These are phyloP conservation scores for Fraxinus albicans DNA, from an alignment of 305 asterid genomes.

Conservation along the genomic window DNA sequence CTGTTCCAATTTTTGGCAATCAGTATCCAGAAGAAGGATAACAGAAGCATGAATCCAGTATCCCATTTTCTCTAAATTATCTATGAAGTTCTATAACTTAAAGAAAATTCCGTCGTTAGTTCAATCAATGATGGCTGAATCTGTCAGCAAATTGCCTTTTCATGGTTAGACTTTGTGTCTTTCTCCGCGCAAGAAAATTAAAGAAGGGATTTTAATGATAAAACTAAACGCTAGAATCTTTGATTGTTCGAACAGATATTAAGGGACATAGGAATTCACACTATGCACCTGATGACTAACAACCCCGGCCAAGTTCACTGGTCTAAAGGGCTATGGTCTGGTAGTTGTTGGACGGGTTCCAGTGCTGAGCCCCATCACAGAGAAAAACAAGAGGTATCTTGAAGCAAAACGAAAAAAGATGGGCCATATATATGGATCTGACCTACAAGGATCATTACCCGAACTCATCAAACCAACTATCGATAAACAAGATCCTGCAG, in stretches of 20 bases:
- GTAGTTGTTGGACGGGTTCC: constrained; percentile 84
- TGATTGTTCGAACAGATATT: constrained; percentile 49
- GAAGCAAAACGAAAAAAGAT: constrained; percentile 76
- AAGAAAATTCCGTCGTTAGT: no score
- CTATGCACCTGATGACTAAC: constrained; percentile 88
- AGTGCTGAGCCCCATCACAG: constrained; percentile 73
- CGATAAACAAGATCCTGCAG: constrained; percentile 29
- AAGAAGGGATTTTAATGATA: neutral
- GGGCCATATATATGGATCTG: constrained; percentile 82
- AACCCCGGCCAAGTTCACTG: constrained; percentile 68
- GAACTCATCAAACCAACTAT: constrained; percentile 32
- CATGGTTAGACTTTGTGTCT: neutral
- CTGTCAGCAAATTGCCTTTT: no score
- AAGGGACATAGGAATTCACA: constrained; percentile 70
- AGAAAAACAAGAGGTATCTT: constrained; percentile 71
- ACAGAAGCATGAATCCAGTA: neutral
- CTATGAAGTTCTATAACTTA: neutral
- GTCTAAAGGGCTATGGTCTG: constrained; percentile 76
- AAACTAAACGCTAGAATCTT: neutral
- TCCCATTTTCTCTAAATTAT: neutral
- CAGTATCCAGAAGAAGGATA: neutral
- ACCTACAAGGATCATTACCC: constrained; percentile 42
- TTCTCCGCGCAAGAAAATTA: neutral
- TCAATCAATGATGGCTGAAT: no score
- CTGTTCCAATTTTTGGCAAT: neutral